These are phyloP conservation scores for Penicillium herquei DNA, from an alignment of 495 filamentous ascomycete species.

Conservation along the genomic window DNA sequence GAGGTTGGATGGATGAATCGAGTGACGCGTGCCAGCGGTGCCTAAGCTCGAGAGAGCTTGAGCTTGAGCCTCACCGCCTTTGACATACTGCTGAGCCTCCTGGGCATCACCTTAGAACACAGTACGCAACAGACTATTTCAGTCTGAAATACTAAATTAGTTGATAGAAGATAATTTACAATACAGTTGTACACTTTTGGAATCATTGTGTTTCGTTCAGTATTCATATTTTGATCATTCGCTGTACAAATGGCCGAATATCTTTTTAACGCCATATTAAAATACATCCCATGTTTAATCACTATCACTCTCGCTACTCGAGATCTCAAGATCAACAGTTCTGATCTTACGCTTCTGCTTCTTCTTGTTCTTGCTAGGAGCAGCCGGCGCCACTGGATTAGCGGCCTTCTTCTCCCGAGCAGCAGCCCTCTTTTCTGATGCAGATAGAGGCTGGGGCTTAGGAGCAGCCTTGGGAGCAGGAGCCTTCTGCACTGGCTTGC, in stretches of 20 bases:
- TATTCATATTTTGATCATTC: constrained; percentile 17
- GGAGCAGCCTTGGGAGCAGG: not conserved
- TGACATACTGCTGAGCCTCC: not conserved
- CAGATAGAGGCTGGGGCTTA: not conserved
- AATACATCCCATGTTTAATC: constrained; percentile 12
- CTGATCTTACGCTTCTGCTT: constrained; percentile 29
- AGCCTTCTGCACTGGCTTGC: not conserved
- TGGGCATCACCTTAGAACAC: too few relatives aligned
- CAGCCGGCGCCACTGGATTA: not conserved
- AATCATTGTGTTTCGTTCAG: constrained; percentile 5
- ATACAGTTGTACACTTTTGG: not conserved
- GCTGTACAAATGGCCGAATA: constrained; percentile 1
- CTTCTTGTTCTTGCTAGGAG: constrained; percentile 25
- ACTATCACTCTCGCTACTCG: constrained; percentile 32
- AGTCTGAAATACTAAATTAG: too few relatives aligned
- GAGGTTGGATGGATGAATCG: constrained; percentile 24
- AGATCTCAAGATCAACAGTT: constrained; percentile 27
- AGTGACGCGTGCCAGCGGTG: constrained; percentile 45
- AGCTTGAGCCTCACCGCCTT: constrained; percentile 27
- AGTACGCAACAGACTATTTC: too few relatives aligned
- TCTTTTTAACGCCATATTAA: not conserved
- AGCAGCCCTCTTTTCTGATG: not conserved
- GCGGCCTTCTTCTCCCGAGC: constrained; percentile 9
- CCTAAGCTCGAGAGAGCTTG: constrained; percentile 46
- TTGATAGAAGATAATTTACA: too few relatives aligned